Percentiles rank a stretch among this genome's conserved stretches.
These are phyloP conservation scores for Wallacemonas sp. DNA, from an alignment of 208 protist species.

Conservation along the genomic window DNA sequence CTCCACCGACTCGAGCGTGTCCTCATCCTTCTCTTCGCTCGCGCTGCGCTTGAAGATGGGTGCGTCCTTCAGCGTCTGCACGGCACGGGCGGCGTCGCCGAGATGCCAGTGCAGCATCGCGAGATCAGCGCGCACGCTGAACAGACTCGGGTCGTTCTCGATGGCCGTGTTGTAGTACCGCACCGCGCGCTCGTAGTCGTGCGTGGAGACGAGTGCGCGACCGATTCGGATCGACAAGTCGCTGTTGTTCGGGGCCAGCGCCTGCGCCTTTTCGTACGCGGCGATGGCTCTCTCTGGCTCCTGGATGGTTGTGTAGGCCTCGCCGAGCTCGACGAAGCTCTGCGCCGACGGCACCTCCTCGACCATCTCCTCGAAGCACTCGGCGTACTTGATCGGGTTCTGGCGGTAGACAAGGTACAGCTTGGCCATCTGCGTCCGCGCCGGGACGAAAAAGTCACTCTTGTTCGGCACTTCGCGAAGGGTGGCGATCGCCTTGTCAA, in stretches of 20 bases:
- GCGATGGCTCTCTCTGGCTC: constrained; percentile 91
- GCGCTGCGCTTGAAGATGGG: constrained; percentile 35
- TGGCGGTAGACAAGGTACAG: constrained; percentile 85
- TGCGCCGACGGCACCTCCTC: constrained; percentile 67
- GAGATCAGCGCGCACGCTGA: constrained; percentile 87
- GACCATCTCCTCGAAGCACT: constrained; percentile 92
- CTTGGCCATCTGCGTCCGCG: constrained; percentile 87
- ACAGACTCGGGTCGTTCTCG: constrained; percentile 54
- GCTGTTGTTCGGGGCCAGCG: constrained; percentile 78
- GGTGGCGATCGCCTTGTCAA: constrained; percentile 83
- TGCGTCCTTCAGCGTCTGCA: constrained; percentile 55
- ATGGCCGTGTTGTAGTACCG: constrained; percentile 91
- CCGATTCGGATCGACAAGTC: constrained; percentile 92
- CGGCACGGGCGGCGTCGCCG: constrained; percentile 55
- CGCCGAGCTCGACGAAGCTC: constrained; percentile 84
- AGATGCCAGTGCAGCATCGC: constrained; percentile 92
- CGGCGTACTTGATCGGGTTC: constrained; percentile 76
- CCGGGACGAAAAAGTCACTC: constrained; percentile 77
- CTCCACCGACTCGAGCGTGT: constrained; percentile 51
- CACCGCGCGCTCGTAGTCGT: constrained; percentile 93
- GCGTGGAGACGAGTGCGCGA: constrained; percentile 89
- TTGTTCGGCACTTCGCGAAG: constrained; percentile 70
- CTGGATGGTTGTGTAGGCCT: constrained; percentile 88
- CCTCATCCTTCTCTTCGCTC: constrained; percentile 32
- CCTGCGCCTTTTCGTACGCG: constrained; percentile 86